These are phyloP conservation scores for Leucocoprinus sp. DNA, from an alignment of 768 basidiomycete species.

Conservation along the genomic window DNA sequence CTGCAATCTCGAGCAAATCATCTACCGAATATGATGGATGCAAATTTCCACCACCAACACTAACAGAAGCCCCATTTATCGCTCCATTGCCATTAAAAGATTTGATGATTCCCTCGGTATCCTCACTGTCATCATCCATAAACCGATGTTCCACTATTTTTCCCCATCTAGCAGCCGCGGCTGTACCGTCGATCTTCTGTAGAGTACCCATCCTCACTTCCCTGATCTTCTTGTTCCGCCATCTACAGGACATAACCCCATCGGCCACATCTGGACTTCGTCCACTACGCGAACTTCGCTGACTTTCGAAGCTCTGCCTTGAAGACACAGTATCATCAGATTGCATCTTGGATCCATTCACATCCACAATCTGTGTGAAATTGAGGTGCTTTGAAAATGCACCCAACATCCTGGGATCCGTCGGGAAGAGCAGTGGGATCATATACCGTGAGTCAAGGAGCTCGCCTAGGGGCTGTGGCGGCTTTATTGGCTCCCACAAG, in stretches of 20 bases:
- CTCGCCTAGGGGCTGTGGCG: conserved; percentile 83
- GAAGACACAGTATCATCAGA: conserved; percentile 3
- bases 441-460: conserved; percentile 88
- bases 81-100: background rate
- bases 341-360: conserved; percentile 5
- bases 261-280: conserved; percentile 20
- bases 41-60: conserved; percentile 24
- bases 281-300: conserved; percentile 23
- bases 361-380: conserved; percentile 17
- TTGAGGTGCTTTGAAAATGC: conserved; percentile 48
- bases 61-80: background rate
- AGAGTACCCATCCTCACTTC: conserved; percentile 52
- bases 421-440: conserved; percentile 82
- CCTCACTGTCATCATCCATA: conserved; percentile 35
- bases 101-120: conserved; percentile 22
- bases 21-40: conserved; percentile 19
- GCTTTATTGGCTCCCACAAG: conserved; percentile 68
- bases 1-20: conserved; percentile 23
- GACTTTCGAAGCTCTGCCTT: conserved; percentile 6
- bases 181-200: conserved; percentile 63
- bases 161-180: conserved; percentile 55
- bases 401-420: conserved; percentile 69
- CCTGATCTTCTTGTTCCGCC: conserved; percentile 50
- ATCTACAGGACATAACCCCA: conserved; percentile 51
- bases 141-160: conserved; percentile 30